Base-by-base conservation (phyloP, 2,329 filamentous ascomycete genomes). In the Lachnellula cervina region DNA sequence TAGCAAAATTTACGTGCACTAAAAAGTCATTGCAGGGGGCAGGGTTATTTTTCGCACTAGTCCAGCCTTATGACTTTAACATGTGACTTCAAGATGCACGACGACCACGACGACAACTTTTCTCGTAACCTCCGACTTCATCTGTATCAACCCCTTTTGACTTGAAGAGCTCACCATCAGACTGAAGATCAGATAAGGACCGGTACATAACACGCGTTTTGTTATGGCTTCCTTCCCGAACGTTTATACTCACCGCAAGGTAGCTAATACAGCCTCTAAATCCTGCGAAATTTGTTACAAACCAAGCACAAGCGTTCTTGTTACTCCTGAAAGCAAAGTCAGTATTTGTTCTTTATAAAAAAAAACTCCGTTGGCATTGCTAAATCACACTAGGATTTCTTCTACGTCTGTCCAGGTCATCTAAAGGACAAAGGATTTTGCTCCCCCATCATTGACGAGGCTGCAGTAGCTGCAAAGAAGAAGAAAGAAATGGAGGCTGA, bases 211-310 rank as follows among this genome's bases (percentile, higher is more conserved):
- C n/a, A 25, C 6, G 19, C 23, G 7, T 32, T 32, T 32, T 32
- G 49, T 5, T 25, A 68, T 68, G 64, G 62, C 66, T 16, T 64
- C 79, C 1, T 83, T 93, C 56, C 82, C 82, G 43, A 97, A 97
- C 68, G 73, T 88, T 32, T 97, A 93, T 74, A 84, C 89, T 61
- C 88, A 92, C 62, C 88, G 93, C 49, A 89, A 85, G 64, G 93
- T 97, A 37, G 91, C 91, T 13, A 90, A 96, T 32, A 81, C 84
- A n/a, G 81, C 87, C 1, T 81, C 89, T 13, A 96, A 89, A 73
- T 79, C 89, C 49, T 99, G 94, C 73, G 88, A 90, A 72, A 84
- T 97, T 60, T 97, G 94, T 78, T 95, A 87, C 77, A 96, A 94
- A 73, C 88, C 89, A 8, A 90, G 87, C 57, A 84, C 86, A 6